Evolutionary conservation across 331 rosid genomes (phyloP).

Genomic region (Cydonia oblonga): DNA sequence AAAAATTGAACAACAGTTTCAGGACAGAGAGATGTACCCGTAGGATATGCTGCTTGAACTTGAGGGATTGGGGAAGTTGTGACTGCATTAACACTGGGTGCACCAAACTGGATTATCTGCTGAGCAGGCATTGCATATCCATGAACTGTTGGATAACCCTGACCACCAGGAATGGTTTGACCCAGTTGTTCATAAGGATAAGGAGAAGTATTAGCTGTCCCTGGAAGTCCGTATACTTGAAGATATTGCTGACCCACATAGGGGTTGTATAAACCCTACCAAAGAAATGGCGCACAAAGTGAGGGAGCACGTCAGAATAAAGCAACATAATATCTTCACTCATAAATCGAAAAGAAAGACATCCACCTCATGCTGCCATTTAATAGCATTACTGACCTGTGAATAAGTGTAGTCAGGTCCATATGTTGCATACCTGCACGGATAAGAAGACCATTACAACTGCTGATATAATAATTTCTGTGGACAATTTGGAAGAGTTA

Average conservation of each 20-base stretch:
- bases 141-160: constrained; percentile 59
- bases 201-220: constrained; percentile 44
- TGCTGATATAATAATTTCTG: constrained; percentile 25
- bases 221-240: constrained; percentile 84
- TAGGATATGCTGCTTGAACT: constrained; percentile 71
- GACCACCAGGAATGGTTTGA: constrained; percentile 70
- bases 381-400: constrained; percentile 41
- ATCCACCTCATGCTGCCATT: background rate
- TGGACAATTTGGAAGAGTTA: constrained; percentile 20
- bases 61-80: constrained; percentile 69
- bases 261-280: constrained; percentile 59
- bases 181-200: constrained; percentile 83
- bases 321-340: background rate
- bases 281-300: constrained; percentile 3
- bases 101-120: constrained; percentile 75
- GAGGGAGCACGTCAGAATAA: constrained; percentile 18
- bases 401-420: constrained; percentile 75
- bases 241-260: constrained; percentile 75
- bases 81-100: constrained; percentile 58
- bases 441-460: constrained; percentile 26
- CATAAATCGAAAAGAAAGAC: background rate
- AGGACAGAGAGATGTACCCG: constrained; percentile 36
- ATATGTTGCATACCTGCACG: constrained; percentile 75
- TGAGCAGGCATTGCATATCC: constrained; percentile 75
- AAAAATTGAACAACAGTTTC: background rate